phyloP scores from a whole-genome alignment of 2,329 filamentous ascomycete species.

The Emmonsiellopsis sp. region DNA sequence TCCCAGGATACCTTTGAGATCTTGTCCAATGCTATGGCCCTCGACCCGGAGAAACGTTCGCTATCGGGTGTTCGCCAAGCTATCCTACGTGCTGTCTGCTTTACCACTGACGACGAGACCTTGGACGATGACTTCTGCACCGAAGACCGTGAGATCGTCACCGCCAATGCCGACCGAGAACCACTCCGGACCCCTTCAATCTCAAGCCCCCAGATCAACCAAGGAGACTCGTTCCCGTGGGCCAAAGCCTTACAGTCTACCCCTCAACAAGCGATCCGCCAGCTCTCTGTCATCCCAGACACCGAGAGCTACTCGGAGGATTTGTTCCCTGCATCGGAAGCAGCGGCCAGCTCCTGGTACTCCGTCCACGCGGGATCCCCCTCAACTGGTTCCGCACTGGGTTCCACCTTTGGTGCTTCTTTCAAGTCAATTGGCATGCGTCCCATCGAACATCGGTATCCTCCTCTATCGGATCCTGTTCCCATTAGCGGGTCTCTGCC shows the following conservation, averaged over 20 bases:
- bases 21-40: constrained; percentile 76
- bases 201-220: constrained; percentile 72
- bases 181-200: constrained; percentile 92
- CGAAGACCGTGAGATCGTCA: constrained; percentile 64
- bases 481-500: constrained; percentile 74
- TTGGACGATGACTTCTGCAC: constrained; percentile 83
- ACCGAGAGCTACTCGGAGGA: constrained; percentile 75
- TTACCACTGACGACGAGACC: constrained; percentile 85
- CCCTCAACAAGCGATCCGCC: constrained; percentile 60
- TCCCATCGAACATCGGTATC: constrained; percentile 26
- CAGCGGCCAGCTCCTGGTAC: constrained; percentile 61
- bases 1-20: constrained; percentile 97
- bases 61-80: constrained; percentile 67
- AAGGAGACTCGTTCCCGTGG: constrained; percentile 81
- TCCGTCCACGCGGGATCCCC: constrained; percentile 66
- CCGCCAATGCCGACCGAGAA: constrained; percentile 79
- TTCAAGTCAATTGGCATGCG: constrained; percentile 61
- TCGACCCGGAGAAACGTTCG: constrained; percentile 84
- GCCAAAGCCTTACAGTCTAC: constrained; percentile 76
- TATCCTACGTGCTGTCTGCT: constrained; percentile 70
- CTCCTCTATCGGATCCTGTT: constrained; percentile 50
- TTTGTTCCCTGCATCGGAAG: constrained; percentile 68
- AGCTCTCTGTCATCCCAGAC: constrained; percentile 76
- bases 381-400: constrained; percentile 72
- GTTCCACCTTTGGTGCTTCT: constrained; percentile 72